phyloP scores from a whole-genome alignment of 1,139 yeast species.

The Kluyveromyces sp. region DNA sequence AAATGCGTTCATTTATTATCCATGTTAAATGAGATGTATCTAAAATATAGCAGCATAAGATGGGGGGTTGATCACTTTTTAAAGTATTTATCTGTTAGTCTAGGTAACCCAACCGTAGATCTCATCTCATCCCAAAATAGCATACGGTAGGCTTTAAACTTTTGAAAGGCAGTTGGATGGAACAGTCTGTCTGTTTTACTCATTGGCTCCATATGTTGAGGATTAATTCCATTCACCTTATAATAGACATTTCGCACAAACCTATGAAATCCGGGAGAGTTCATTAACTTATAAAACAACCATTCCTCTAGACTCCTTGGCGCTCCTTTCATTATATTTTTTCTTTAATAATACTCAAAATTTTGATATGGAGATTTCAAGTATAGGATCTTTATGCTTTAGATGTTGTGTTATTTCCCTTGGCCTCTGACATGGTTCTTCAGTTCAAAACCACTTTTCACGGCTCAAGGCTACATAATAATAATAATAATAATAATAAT shows the following conservation, averaged over 20 bases:
- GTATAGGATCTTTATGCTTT: too few species aligned
- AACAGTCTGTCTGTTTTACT: conserved; percentile 26
- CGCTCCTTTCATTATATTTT: conserved; percentile 15
- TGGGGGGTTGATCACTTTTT: conserved; percentile 5
- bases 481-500: too few species aligned
- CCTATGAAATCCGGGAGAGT: conserved; percentile 57
- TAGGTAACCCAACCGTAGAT: conserved; percentile 40
- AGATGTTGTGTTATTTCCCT: too few species aligned
- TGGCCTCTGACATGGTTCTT: too few species aligned
- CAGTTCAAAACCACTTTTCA: too few species aligned
- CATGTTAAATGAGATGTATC: too few species aligned
- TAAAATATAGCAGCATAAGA: neutral
- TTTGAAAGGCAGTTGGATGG: conserved; percentile 48
- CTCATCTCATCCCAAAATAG: conserved; percentile 60
- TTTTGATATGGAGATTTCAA: too few species aligned
- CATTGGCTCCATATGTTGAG: conserved; percentile 27
- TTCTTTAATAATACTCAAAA: neutral
- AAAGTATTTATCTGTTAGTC: conserved; percentile 11
- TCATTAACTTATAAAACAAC: conserved; percentile 43
- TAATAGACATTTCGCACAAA: conserved; percentile 63
- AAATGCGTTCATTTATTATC: too few species aligned
- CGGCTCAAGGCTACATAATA: too few species aligned
- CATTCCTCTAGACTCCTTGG: conserved; percentile 43
- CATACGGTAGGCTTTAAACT: conserved; percentile 52
- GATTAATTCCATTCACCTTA: conserved; percentile 52